Percentiles rank a stretch among this genome's conserved stretches.
Conservation (phyloP, 139 green algal species). For the Zygnema circumcarinatum region DNA sequence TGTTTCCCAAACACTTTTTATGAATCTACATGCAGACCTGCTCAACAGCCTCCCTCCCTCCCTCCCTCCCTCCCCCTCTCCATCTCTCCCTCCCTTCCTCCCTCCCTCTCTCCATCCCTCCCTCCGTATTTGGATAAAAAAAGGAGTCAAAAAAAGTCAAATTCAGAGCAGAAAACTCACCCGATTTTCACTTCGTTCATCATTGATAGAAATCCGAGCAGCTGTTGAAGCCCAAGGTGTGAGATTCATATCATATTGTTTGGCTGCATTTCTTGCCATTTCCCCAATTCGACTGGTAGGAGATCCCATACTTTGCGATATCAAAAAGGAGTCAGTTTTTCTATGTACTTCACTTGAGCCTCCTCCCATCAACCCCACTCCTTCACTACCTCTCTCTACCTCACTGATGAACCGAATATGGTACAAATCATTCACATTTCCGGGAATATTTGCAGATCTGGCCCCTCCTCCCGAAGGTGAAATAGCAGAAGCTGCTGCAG, state of each 20-base stretch:
- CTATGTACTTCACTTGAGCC: not conserved
- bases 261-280: constrained; percentile 39
- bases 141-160: no score
- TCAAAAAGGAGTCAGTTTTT: constrained; percentile 55
- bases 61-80: no score
- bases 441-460: not conserved
- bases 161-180: no score
- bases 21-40: no score
- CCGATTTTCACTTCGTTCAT: no score
- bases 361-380: not conserved
- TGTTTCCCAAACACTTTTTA: no score
- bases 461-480: not conserved
- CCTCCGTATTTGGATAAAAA: no score
- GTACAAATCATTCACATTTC: not conserved
- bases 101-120: no score
- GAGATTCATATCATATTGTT: constrained; percentile 69
- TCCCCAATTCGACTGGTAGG: constrained; percentile 32
- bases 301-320: constrained; percentile 63
- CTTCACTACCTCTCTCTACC: not conserved
- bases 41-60: no score
- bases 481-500: not conserved
- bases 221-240: constrained; percentile 74
- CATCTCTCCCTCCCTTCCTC: no score
- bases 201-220: constrained; percentile 55
- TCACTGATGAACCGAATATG: constrained; percentile 5